A percentile compares a stretch with the other conserved stretches of the same genome.
Conservation (phyloP, 1,139 yeast genomes). For the Nematodospora anomalae region DNA sequence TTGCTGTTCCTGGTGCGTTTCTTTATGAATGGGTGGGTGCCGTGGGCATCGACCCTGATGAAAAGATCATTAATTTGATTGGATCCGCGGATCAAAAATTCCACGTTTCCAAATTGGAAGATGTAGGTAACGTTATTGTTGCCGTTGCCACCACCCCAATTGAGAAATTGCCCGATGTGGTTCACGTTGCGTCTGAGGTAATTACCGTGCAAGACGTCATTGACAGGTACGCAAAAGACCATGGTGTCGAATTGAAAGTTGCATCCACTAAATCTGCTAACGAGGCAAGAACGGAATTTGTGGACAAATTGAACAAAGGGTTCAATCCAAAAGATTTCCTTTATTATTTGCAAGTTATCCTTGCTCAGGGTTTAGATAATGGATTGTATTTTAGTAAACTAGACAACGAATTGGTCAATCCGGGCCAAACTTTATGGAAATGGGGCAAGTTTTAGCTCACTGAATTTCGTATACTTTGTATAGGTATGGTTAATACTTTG, state of each 20-base stretch:
- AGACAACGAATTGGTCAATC: slow-evolving; percentile 56
- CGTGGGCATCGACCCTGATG: slow-evolving; percentile 38
- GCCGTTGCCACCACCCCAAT: slow-evolving; percentile 36
- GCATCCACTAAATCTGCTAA: slow-evolving; percentile 20
- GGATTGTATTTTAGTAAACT: slow-evolving; percentile 34
- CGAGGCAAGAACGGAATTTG: slow-evolving; percentile 31
- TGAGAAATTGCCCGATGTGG: slow-evolving; percentile 41
- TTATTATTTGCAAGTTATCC: slow-evolving; percentile 29
- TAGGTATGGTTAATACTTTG: neutral
- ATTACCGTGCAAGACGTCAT: slow-evolving; percentile 40
- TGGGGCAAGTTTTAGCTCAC: slow-evolving; percentile 33
- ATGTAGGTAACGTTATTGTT: slow-evolving; percentile 51
- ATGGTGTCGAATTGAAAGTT: slow-evolving; percentile 35
- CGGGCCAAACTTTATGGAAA: slow-evolving; percentile 51
- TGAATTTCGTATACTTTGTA: neutral
- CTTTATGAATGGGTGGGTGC: slow-evolving; percentile 34
- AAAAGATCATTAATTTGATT: slow-evolving; percentile 35
- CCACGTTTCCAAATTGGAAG: slow-evolving; percentile 35
- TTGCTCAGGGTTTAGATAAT: slow-evolving; percentile 31
- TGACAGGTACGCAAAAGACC: slow-evolving; percentile 40
- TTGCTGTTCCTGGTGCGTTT: slow-evolving; percentile 42
- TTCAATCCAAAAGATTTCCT: slow-evolving; percentile 31
- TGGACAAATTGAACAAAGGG: slow-evolving; percentile 28
- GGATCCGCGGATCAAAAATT: slow-evolving; percentile 43
- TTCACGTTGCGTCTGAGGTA: slow-evolving; percentile 45